Percentiles rank a stretch among this genome's conserved stretches.
These are phyloP conservation scores for Sporobolomyces roseus DNA, from an alignment of 768 basidiomycete genomes.

Conservation along the genomic window DNA sequence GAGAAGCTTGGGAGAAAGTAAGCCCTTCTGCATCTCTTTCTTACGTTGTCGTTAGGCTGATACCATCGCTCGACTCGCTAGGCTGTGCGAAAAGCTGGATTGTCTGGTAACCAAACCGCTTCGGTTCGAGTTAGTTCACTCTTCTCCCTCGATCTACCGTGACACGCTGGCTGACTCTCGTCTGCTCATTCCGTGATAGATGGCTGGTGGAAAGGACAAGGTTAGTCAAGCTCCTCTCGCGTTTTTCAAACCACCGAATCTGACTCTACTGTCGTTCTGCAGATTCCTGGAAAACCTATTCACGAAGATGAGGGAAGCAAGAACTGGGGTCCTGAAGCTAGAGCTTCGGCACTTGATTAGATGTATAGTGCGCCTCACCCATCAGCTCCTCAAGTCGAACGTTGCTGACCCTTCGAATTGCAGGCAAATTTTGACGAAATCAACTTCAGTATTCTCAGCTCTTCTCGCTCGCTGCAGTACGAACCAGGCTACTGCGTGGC, in stretches of 20 bases:
- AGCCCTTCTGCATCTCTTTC: too few relatives aligned
- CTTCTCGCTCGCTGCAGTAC: too few relatives aligned
- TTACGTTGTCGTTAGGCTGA: background rate
- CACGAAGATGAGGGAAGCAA: background rate
- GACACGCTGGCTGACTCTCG: background rate
- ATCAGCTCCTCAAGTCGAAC: too few relatives aligned
- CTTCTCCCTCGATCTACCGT: background rate
- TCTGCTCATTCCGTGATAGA: background rate
- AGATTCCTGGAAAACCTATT: conserved; percentile 36
- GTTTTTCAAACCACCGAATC: background rate
- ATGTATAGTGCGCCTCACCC: too few relatives aligned
- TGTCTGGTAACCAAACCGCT: conserved; percentile 4
- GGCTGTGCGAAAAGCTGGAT: conserved; percentile 3
- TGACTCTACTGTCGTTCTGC: too few relatives aligned
- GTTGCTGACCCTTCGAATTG: too few relatives aligned
- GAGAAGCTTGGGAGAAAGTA: conserved; percentile 31
- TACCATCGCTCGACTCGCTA: background rate
- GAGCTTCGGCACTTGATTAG: conserved; percentile 4
- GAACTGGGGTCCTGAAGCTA: too few relatives aligned
- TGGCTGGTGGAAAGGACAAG: conserved; percentile 33
- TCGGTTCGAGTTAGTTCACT: conserved; percentile 6
- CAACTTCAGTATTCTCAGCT: too few relatives aligned
- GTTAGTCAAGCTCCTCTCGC: background rate
- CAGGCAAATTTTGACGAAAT: too few relatives aligned
- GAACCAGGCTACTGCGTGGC: too few relatives aligned